Conservation (phyloP, 2,329 filamentous ascomycete genomes). For the Penicillium sp. region DNA sequence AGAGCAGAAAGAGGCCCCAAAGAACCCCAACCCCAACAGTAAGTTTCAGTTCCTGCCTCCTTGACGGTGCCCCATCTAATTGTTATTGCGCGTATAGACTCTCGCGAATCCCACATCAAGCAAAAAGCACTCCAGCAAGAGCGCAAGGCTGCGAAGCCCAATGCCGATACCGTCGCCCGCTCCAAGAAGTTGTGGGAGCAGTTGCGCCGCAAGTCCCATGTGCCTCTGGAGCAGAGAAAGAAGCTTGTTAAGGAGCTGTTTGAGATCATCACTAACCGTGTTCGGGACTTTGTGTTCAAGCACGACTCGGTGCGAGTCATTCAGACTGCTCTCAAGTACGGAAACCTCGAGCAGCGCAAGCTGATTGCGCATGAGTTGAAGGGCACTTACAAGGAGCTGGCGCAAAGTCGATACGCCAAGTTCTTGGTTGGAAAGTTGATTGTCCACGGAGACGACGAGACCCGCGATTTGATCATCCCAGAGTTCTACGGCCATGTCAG, state of each 20-base stretch:
- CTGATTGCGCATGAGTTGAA: conserved; percentile 83
- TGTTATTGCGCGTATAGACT: conserved; percentile 46
- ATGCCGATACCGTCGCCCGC: conserved; percentile 82
- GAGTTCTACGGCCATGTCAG: conserved; percentile 95
- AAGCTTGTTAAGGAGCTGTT: conserved; percentile 86
- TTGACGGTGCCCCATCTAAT: conserved; percentile 5
- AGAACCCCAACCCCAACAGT: conserved; percentile 25
- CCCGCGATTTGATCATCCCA: conserved; percentile 82
- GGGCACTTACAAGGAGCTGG: conserved; percentile 77
- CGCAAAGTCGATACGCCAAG: conserved; percentile 95
- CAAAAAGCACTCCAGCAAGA: conserved; percentile 86
- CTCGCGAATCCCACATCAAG: conserved; percentile 84
- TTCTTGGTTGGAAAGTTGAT: conserved; percentile 95
- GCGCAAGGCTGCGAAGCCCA: conserved; percentile 87
- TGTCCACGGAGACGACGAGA: conserved; percentile 83
- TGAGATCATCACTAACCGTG: conserved; percentile 81
- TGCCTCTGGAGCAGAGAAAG: conserved; percentile 83
- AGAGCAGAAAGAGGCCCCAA: conserved; percentile 9
- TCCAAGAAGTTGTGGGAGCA: conserved; percentile 98
- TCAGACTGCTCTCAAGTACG: conserved; percentile 96
- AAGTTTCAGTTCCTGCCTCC: conserved; percentile 26
- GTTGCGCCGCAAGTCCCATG: conserved; percentile 86
- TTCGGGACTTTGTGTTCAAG: conserved; percentile 97
- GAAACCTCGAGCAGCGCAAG: conserved; percentile 76
- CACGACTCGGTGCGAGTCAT: conserved; percentile 96